Evolutionary conservation across 2,329 filamentous ascomycete genomes (phyloP), one percentile per base, ranked within the genome.

Genomic region (Phialemonium atrogriseum): DNA sequence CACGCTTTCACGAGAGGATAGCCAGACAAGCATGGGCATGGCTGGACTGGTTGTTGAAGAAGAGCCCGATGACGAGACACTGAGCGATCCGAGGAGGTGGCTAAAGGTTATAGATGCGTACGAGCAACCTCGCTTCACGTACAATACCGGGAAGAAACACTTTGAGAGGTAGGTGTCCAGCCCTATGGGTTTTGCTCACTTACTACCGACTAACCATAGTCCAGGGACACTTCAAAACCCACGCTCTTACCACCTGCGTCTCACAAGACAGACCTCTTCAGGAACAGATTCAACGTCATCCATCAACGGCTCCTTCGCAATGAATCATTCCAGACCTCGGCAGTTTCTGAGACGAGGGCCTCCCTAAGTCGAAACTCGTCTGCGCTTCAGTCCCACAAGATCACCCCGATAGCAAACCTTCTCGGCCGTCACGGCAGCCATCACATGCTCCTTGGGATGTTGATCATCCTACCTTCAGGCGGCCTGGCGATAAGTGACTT

Each of bases 261-360:
- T 5, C 82, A 88, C 49, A 94, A 94, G 56, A 94, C 86, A 2
- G 67, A 77, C 4, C 65, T 91, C 26, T 95, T 95, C 59, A 77
- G 87, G 42, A 88, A 95, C 53, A 75, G 88, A 40, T 96, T 93
- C 55, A 83, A 94, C 47, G 73, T 96, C 33, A 81, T 96, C 30
- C 84, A 95, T 53, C 89, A 96, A 55, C 80, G 91, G 12, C 73
- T 96, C 12, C 72, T 96, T 24, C 80, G 91, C 29, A 95, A 95
- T 51, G 87, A 95, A 56, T 80, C 84, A 13, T 98, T 98, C 47
- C 88, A 95, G 54, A 77, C 77, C 13, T 86, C 87, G 1, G 70
- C 81, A 13, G 77, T 94, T 34, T 74, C 80, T 7, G 69, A 71
- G 2, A 68, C 70, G 10, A 69, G 68, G 30, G 58, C 59, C n/a